Evolutionary conservation across 1,284 basidiomycete genomes (phyloP).

Genomic region (Erythrobasidium hasegawianum): DNA sequence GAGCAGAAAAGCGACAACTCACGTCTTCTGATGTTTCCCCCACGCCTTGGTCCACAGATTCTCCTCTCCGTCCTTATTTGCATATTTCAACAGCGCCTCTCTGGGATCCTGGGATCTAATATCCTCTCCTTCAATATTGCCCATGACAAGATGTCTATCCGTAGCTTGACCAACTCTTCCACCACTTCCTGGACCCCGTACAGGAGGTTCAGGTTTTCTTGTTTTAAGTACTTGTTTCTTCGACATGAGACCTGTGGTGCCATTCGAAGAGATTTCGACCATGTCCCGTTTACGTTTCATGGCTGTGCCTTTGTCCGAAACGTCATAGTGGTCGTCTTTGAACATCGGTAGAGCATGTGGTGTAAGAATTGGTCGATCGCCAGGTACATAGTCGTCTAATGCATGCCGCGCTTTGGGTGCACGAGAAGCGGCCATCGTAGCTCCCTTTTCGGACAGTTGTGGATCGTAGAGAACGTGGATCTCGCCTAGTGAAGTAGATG

Average conservation of each 20-base stretch:
- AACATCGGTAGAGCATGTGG: slow-evolving; percentile 87
- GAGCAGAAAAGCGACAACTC: neutral
- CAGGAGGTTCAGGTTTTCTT: slow-evolving; percentile 81
- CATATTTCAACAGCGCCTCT: slow-evolving; percentile 92
- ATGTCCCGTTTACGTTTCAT: slow-evolving; percentile 51
- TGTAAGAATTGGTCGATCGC: slow-evolving; percentile 63
- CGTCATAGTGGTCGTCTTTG: slow-evolving; percentile 62
- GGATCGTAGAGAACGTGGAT: slow-evolving; percentile 89
- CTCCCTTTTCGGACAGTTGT: slow-evolving; percentile 78
- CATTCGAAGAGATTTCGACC: slow-evolving; percentile 59
- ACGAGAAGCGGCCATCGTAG: slow-evolving; percentile 70
- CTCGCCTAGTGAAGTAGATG: slow-evolving; percentile 78
- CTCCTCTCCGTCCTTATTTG: slow-evolving; percentile 53
- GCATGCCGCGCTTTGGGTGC: slow-evolving; percentile 63
- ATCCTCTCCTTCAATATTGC: slow-evolving; percentile 73
- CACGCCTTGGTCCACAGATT: slow-evolving; percentile 32
- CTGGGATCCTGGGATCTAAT: slow-evolving; percentile 88
- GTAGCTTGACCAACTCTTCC: slow-evolving; percentile 92
- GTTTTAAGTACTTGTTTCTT: slow-evolving; percentile 83
- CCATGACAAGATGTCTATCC: slow-evolving; percentile 90
- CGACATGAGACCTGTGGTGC: slow-evolving; percentile 65
- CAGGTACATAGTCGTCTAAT: slow-evolving; percentile 72
- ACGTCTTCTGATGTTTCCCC: slow-evolving; percentile 32
- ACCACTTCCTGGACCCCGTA: slow-evolving; percentile 83
- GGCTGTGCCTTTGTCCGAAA: slow-evolving; percentile 44